Evolutionary conservation across 129 eudicot species (phyloP).

Genomic region (Scalesia atractyloides): DNA sequence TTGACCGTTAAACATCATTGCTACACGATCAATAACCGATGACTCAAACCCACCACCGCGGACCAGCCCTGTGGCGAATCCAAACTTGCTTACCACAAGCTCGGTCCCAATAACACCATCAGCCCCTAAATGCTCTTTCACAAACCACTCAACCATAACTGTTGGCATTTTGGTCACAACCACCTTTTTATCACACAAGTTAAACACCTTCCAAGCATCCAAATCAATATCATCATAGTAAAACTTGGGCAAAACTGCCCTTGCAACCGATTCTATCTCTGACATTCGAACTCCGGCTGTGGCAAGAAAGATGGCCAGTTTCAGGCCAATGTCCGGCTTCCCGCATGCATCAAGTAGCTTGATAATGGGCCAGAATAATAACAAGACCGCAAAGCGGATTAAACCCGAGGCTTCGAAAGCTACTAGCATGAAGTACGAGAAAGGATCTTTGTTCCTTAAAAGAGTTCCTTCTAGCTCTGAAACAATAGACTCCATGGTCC

Average conservation of each 20-base stretch:
- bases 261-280: constrained; percentile 80
- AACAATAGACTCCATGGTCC: constrained; percentile 51
- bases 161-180: constrained; percentile 81
- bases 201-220: constrained; percentile 79
- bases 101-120: constrained; percentile 81
- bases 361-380: constrained; percentile 67
- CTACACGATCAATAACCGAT: constrained; percentile 42
- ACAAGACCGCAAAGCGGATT: constrained; percentile 63
- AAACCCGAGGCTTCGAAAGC: constrained; percentile 94
- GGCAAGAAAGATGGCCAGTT: constrained; percentile 62
- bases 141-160: constrained; percentile 83
- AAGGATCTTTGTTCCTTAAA: constrained; percentile 60
- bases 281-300: constrained; percentile 62
- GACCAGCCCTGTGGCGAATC: constrained; percentile 73
- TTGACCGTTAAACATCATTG: constrained; percentile 39
- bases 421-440: constrained; percentile 84
- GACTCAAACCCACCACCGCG: constrained; percentile 27
- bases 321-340: constrained; percentile 49
- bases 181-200: constrained; percentile 53
- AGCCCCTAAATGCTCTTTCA: constrained; percentile 78
- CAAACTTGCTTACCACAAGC: constrained; percentile 66
- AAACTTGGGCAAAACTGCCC: constrained; percentile 93
- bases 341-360: constrained; percentile 49
- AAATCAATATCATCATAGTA: constrained; percentile 71
- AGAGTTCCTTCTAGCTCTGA: constrained; percentile 91